Percentiles rank a stretch among this genome's conserved stretches.
phyloP scores from a whole-genome alignment of 306 rosid genomes.

The Corylus avellana region DNA sequence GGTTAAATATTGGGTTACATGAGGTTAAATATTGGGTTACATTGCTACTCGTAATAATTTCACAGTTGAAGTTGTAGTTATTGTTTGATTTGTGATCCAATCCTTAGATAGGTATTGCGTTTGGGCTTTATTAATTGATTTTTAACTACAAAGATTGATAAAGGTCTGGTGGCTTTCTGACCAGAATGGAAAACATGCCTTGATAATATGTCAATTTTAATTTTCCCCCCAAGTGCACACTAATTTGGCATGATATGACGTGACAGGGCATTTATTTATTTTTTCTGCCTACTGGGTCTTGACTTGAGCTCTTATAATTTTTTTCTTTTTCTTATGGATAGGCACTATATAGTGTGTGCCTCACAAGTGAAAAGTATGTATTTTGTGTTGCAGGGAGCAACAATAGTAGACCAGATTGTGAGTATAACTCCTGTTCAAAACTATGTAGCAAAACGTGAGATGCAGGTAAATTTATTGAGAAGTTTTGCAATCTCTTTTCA shows the following conservation, averaged over 20 bases:
- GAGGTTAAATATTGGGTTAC: neutral
- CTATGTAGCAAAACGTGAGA: constrained; percentile 57
- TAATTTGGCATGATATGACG: neutral
- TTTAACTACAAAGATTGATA: neutral
- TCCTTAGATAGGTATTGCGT: neutral
- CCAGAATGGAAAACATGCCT: neutral
- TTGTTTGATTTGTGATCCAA: neutral
- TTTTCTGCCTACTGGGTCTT: neutral
- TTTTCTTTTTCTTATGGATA: neutral
- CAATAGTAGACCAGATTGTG: constrained; percentile 84
- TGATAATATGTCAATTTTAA: neutral
- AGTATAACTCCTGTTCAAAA: constrained; percentile 69
- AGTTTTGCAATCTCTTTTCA: constrained; percentile 6
- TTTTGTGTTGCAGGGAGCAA: constrained; percentile 76
- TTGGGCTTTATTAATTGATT: neutral
- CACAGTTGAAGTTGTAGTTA: neutral
- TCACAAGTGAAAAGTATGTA: constrained; percentile 19
- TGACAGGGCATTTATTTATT: neutral
- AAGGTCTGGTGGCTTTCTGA: neutral
- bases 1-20: neutral
- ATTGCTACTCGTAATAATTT: neutral
- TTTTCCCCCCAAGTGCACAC: neutral
- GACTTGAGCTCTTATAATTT: neutral
- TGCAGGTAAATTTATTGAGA: constrained; percentile 38
- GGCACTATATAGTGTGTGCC: constrained; percentile 7